Evolutionary conservation across 225 moss, liverwort and hornwort genomes (phyloP).

Genomic region (Polytrichum formosum): DNA sequence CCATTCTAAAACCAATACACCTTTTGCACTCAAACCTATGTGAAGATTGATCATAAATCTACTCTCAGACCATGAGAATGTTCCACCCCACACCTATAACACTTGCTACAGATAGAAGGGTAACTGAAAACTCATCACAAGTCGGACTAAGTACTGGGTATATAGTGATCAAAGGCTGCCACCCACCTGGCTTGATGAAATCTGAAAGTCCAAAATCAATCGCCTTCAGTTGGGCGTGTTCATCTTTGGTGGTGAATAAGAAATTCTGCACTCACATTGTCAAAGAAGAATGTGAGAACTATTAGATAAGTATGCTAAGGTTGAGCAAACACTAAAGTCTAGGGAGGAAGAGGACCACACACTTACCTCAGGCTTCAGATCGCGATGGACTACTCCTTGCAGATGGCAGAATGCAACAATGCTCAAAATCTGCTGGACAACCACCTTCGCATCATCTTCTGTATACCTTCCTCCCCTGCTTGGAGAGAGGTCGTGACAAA

Average conservation of each 20-base stretch:
- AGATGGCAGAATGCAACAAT: conserved; percentile 96
- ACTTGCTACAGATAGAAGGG: no score
- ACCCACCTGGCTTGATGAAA: conserved; percentile 88
- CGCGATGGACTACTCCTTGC: conserved; percentile 96
- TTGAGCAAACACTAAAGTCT: no score
- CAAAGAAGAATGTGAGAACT: no score
- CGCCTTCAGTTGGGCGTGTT: conserved; percentile 87
- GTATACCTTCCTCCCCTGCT: conserved; percentile 86
- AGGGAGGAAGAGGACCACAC: background rate
- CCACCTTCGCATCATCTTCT: conserved; percentile 92
- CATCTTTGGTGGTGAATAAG: conserved; percentile 89
- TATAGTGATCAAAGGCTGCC: conserved; percentile 31
- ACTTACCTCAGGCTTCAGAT: conserved; percentile 92
- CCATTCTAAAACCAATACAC: no score
- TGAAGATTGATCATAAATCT: no score
- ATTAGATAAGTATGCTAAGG: no score
- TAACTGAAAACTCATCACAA: no score
- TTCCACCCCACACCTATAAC: no score
- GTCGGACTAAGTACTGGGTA: no score
- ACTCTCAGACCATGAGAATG: no score
- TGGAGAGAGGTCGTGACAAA: background rate
- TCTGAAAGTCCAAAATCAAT: conserved; percentile 98
- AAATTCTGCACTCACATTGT: conserved; percentile 59
- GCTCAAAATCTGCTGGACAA: conserved; percentile 91
- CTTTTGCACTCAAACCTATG: no score